phyloP scores from a whole-genome alignment of 78 protist species.

The Pelomyxa schiedti region DNA sequence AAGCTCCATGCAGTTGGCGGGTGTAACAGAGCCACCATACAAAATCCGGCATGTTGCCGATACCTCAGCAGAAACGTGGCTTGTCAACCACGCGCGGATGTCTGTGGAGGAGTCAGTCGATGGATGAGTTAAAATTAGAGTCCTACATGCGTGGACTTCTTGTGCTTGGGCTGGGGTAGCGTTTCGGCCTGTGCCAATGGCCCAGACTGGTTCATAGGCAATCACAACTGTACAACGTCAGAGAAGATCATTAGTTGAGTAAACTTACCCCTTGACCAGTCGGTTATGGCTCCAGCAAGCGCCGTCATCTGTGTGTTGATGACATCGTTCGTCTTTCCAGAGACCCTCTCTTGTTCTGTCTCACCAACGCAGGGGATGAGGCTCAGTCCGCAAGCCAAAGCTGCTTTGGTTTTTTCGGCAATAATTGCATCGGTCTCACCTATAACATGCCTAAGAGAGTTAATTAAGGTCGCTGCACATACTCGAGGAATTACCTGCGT shows the following conservation, averaged over 20 bases:
- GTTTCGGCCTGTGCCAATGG: slow-evolving; percentile 97
- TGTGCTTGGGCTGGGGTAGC: slow-evolving; percentile 94
- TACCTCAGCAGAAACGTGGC: slow-evolving; percentile 37
- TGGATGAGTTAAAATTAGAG: not conserved
- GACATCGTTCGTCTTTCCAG: slow-evolving; percentile 26
- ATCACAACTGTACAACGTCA: too few species aligned
- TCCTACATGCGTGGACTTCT: slow-evolving; percentile 32
- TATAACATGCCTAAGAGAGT: not conserved
- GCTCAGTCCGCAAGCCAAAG: slow-evolving; percentile 66
- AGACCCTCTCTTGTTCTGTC: not conserved
- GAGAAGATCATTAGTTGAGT: too few species aligned
- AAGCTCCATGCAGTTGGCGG: slow-evolving; percentile 65
- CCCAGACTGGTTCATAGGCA: slow-evolving; percentile 99
- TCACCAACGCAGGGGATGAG: slow-evolving; percentile 95
- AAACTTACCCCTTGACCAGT: slow-evolving; percentile 49
- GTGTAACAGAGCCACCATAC: slow-evolving; percentile 95
- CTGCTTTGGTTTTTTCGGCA: slow-evolving; percentile 60
- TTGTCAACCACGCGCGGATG: slow-evolving; percentile 61
- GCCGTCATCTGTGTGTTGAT: slow-evolving; percentile 49
- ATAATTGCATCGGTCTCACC: not conserved
- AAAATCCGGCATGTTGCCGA: slow-evolving; percentile 70
- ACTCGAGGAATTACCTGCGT: slow-evolving; percentile 85
- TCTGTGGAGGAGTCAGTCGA: slow-evolving; percentile 28
- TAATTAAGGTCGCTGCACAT: slow-evolving; percentile 47
- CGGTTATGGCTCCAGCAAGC: slow-evolving; percentile 3